A percentile compares a stretch with the other conserved stretches of the same genome.
Conservation (phyloP, 164 flowering plant genomes). For the Umbilicus rupestris region DNA sequence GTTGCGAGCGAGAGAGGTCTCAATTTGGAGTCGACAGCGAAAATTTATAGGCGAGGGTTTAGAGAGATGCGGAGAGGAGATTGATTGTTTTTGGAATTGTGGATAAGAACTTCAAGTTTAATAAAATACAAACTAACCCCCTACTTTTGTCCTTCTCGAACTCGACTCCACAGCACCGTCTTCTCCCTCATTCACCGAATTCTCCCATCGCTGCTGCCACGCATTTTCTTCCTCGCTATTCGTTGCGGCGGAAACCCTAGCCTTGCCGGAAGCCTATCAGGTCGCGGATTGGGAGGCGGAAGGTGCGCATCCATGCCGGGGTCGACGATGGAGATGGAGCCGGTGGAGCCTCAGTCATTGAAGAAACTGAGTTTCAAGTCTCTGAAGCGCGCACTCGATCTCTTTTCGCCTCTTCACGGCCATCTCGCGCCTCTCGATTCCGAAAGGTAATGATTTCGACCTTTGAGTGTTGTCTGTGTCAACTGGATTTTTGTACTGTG, state of each 20-base stretch:
- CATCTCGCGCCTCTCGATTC: conserved; percentile 61
- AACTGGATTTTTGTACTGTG: neutral
- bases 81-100: neutral
- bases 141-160: neutral
- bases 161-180: neutral
- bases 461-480: neutral
- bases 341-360: conserved; percentile 87
- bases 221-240: no score
- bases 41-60: neutral
- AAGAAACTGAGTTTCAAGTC: conserved; percentile 88
- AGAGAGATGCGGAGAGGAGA: neutral
- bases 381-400: conserved; percentile 69
- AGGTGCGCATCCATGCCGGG: no score
- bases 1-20: neutral
- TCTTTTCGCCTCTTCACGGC: conserved; percentile 63
- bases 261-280: no score
- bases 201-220: no score
- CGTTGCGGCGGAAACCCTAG: no score
- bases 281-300: no score
- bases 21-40: neutral
- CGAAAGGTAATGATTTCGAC: conserved; percentile 33
- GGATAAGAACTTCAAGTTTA: neutral
- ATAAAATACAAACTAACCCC: neutral
- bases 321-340: conserved; percentile 41
- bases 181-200: no score